A percentile compares a stretch with the other conserved stretches of the same genome.
Evolutionary conservation across 352 stramenopile species (phyloP).

Genomic region (Phytophthora constricta): DNA sequence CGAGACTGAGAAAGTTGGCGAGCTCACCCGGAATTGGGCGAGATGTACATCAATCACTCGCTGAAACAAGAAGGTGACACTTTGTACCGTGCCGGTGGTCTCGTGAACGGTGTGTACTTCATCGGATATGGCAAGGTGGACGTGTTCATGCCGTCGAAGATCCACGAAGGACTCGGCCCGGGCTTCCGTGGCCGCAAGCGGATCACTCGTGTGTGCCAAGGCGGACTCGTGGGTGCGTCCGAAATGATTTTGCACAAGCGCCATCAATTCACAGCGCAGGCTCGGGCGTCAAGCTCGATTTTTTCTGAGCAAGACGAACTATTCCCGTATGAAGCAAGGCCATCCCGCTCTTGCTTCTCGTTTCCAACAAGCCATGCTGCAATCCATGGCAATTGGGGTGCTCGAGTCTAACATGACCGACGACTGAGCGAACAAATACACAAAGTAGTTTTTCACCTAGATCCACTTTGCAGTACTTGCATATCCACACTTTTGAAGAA

Average conservation of each 20-base stretch:
- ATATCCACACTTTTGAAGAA: slow-evolving; percentile 4
- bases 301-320: slow-evolving; percentile 84
- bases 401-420: slow-evolving; percentile 87
- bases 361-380: slow-evolving; percentile 87
- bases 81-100: slow-evolving; percentile 68
- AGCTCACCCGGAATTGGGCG: slow-evolving; percentile 68
- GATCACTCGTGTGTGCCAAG: slow-evolving; percentile 83
- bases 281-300: slow-evolving; percentile 67
- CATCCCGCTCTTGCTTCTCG: slow-evolving; percentile 73
- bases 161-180: slow-evolving; percentile 79
- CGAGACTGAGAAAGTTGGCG: slow-evolving; percentile 7
- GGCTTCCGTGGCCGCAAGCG: slow-evolving; percentile 82
- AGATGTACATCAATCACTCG: slow-evolving; percentile 71
- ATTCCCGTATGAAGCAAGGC: slow-evolving; percentile 68
- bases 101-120: slow-evolving; percentile 80
- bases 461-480: not conserved
- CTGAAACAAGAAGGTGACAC: slow-evolving; percentile 69
- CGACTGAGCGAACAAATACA: slow-evolving; percentile 45
- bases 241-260: slow-evolving; percentile 85
- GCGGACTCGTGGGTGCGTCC: slow-evolving; percentile 77
- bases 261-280: slow-evolving; percentile 84
- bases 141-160: slow-evolving; percentile 83
- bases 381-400: slow-evolving; percentile 84
- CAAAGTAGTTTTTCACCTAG: no score
- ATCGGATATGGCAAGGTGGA: slow-evolving; percentile 87